Evolutionary conservation across 768 basidiomycete species (phyloP), one percentile per base, ranked within the genome.

Genomic region (Tylopilus sp.): DNA sequence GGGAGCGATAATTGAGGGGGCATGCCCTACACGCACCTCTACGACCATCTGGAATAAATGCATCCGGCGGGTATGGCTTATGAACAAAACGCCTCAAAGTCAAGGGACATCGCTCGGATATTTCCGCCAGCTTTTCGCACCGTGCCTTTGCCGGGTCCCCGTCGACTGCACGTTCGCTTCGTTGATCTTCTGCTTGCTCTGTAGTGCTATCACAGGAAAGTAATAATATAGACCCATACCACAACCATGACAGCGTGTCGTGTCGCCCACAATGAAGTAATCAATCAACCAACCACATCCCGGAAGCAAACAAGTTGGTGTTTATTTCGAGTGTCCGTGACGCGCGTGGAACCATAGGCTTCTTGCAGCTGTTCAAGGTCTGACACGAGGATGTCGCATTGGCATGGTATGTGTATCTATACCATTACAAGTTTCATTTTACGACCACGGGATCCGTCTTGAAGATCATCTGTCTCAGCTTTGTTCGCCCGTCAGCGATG

Each of bases 311-410:
- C 12, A 10, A 22, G 12, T 9, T 28, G 7, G 8, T 7, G 21
- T 4, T 40, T n/a, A 22, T 22, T 22, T n/a, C 18, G 6, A 17
- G 17, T n/a, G n/a, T n/a, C n/a, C n/a, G n/a, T 25, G 33, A 35
- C 44, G 35, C 35, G 33, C 44, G 33, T 33, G 22, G 8, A 23
- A 36, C 28, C 15, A 9, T 31, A 31, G 12, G 31, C 31, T 12
- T 31, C 36, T 36, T 1, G 15, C 18, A 2, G 22, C 9, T n/a
- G n/a, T n/a, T 6, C 6, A 33, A 23, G 33, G 22, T 40, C 28
- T 20, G 30, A 53, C 43, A 53, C 6, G 39, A 55, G 53, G 46
- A 12, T 10, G 22, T 38, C 48, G 41, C 51, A 52, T 40, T 49
- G 39, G 30, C 46, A 41, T 36, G 35, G 40, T 41, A 28, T n/a